Evolutionary conservation across 2,329 filamentous ascomycete genomes (phyloP).

Genomic region (Huntiella savannae): DNA sequence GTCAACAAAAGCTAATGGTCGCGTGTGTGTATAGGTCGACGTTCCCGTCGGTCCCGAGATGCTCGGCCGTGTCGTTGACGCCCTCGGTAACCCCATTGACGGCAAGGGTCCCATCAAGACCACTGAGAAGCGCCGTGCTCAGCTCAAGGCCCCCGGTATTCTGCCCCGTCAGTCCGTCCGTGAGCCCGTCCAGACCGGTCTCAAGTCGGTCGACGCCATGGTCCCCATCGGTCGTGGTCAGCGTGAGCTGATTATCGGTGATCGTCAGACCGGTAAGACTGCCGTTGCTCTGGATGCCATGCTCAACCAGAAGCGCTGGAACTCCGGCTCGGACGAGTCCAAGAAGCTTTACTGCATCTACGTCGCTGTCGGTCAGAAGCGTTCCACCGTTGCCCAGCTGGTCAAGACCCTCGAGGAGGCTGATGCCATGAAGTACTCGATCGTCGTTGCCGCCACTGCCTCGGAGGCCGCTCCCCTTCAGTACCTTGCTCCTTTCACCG

Average conservation of each 20-base stretch:
- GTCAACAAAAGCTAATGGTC: neutral
- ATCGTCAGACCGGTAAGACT: conserved; percentile 99
- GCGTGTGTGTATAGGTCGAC: conserved; percentile 49
- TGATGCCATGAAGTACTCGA: conserved; percentile 95
- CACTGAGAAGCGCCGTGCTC: conserved; percentile 82
- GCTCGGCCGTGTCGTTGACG: conserved; percentile 95
- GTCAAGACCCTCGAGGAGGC: conserved; percentile 99
- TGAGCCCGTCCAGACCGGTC: conserved; percentile 96
- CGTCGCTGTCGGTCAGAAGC: conserved; percentile 98
- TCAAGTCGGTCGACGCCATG: conserved; percentile 99
- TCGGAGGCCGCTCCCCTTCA: conserved; percentile 92
- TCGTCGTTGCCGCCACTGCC: conserved; percentile 86
- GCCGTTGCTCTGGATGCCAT: conserved; percentile 95
- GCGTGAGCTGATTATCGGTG: conserved; percentile 99
- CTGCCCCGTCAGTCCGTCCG: conserved; percentile 92
- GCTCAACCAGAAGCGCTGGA: conserved; percentile 99
- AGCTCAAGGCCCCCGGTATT: conserved; percentile 98
- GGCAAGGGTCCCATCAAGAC: conserved; percentile 95
- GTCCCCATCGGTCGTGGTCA: conserved; percentile 98
- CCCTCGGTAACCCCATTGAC: conserved; percentile 97
- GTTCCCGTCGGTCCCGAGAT: conserved; percentile 83
- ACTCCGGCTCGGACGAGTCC: conserved; percentile 63
- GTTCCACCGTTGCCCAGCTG: conserved; percentile 95
- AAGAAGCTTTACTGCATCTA: conserved; percentile 99
- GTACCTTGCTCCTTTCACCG: conserved; percentile 87